Evolutionary conservation across 2,329 filamentous ascomycete species (phyloP).

Genomic region (Madurella fahalii): DNA sequence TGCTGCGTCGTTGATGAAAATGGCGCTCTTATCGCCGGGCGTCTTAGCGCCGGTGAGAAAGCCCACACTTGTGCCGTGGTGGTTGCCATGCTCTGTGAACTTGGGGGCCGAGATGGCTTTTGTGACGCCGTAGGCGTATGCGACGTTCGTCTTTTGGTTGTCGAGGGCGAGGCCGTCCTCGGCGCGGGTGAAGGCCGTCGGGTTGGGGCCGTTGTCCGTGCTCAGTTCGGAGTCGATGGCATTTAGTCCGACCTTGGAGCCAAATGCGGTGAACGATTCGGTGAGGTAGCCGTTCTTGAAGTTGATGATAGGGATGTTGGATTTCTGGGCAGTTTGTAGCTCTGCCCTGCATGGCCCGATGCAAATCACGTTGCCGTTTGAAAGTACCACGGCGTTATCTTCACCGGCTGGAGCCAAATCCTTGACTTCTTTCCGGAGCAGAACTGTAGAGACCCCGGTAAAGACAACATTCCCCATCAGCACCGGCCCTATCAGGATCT

Average conservation of each 20-base stretch:
- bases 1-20: slow-evolving; percentile 52
- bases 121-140: slow-evolving; percentile 54
- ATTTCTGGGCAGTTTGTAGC: slow-evolving; percentile 33
- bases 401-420: slow-evolving; percentile 19
- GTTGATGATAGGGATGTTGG: slow-evolving; percentile 35
- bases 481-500: slow-evolving; percentile 40
- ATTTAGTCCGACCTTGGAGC: slow-evolving; percentile 56
- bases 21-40: slow-evolving; percentile 43
- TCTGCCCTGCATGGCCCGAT: slow-evolving; percentile 49
- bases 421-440: slow-evolving; percentile 43
- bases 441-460: slow-evolving; percentile 50
- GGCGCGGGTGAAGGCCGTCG: slow-evolving; percentile 51
- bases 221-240: slow-evolving; percentile 57
- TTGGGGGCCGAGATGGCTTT: slow-evolving; percentile 54
- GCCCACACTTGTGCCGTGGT: slow-evolving; percentile 56
- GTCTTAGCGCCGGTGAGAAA: slow-evolving; percentile 50
- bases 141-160: slow-evolving; percentile 51
- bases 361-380: slow-evolving; percentile 52
- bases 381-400: slow-evolving; percentile 47
- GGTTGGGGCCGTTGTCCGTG: slow-evolving; percentile 49
- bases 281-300: slow-evolving; percentile 59
- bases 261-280: slow-evolving; percentile 57
- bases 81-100: slow-evolving; percentile 39
- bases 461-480: slow-evolving; percentile 45
- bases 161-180: slow-evolving; percentile 54